Conservation (phyloP, 768 basidiomycete genomes). For the Lactarius hengduanensis region DNA sequence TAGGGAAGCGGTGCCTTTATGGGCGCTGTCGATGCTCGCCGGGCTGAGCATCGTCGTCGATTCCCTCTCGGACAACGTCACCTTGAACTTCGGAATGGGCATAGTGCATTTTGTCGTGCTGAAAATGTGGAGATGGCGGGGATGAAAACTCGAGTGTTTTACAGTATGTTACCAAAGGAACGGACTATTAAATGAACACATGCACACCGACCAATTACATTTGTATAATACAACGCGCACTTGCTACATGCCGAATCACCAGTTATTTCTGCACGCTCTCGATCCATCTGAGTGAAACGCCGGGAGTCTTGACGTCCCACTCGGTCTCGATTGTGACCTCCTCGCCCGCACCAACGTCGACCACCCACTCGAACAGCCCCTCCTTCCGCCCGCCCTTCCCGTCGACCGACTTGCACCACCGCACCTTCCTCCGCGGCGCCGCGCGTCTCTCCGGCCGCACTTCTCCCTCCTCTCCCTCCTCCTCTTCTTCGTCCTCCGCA, state of each 20-base stretch:
- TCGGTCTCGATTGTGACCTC: slow-evolving; percentile 46
- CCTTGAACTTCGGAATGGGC: slow-evolving; percentile 40
- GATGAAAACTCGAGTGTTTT: neutral
- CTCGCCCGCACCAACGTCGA: slow-evolving; percentile 44
- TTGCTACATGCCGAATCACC: neutral
- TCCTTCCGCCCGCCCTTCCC: slow-evolving; percentile 53
- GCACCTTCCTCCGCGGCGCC: slow-evolving; percentile 31
- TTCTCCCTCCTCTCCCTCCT: slow-evolving; percentile 19
- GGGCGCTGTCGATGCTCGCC: slow-evolving; percentile 34
- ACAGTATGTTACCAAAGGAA: neutral
- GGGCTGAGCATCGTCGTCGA: slow-evolving; percentile 46
- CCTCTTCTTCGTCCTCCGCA: slow-evolving; percentile 20
- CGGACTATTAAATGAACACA: neutral
- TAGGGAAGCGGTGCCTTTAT: slow-evolving; percentile 29
- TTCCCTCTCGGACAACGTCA: slow-evolving; percentile 44
- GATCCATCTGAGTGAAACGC: slow-evolving; percentile 32
- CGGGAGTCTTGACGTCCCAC: slow-evolving; percentile 52
- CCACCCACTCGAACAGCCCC: slow-evolving; percentile 56
- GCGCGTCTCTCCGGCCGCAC: neutral
- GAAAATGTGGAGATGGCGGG: slow-evolving; percentile 4
- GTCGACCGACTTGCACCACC: slow-evolving; percentile 40
- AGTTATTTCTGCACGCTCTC: slow-evolving; percentile 20
- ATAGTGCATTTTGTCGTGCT: slow-evolving; percentile 39
- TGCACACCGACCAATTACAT: neutral
- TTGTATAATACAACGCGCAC: slow-evolving; percentile 12